Base-by-base conservation (phyloP, 768 basidiomycete genomes). In the Tephrocybe sp. region DNA sequence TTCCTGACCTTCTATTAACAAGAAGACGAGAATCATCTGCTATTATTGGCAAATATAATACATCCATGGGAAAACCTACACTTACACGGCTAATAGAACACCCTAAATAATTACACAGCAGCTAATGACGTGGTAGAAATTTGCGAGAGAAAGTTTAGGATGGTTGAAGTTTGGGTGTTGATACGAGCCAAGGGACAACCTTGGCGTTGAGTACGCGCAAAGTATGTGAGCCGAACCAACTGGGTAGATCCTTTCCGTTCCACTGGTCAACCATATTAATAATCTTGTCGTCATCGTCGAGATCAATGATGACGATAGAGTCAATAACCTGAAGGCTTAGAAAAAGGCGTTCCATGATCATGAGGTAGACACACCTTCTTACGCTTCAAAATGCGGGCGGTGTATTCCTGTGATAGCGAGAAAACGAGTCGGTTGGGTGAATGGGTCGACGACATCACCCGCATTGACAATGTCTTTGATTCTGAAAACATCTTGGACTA, bases 201-300 rank as follows among this genome's bases (percentile, higher is more conserved):
- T 73, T 78, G 8, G 76, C 84, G 56, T 77, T 79, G 28, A 77
- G 34, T 28, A 70, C 66, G 36, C 84, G 76, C 43, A 86, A 63
- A 28, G 74, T 62, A 30, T 72, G 61, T 9, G 75, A 66, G 19
- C 78, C 80, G 60, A 72, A 79, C 52, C 72, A 65, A 1, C 69
- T 71, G 15, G 83, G 78, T 19, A 76, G 66, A 15, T 78, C 75
- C 36, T 77, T 70, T 21, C 85, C 85, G 32, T 75, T 64, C 79
- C 84, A 82, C 56, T 82, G 77, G 52, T 87, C 83, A 27, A 78
- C 69, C 50, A 87, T 62, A 25, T 71, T 71, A 4, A 75, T 64
- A 41, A 88, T 86, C 67, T 76, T 83, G 50, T 83, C 77, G 38
- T 84, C 66, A 4, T 83, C 82, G 59, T 87, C 84, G 44, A 88